Evolutionary conservation across 305 asterid genomes (phyloP), one percentile per base, ranked within the genome.

Genomic region (Fraxinus angustifolia): DNA sequence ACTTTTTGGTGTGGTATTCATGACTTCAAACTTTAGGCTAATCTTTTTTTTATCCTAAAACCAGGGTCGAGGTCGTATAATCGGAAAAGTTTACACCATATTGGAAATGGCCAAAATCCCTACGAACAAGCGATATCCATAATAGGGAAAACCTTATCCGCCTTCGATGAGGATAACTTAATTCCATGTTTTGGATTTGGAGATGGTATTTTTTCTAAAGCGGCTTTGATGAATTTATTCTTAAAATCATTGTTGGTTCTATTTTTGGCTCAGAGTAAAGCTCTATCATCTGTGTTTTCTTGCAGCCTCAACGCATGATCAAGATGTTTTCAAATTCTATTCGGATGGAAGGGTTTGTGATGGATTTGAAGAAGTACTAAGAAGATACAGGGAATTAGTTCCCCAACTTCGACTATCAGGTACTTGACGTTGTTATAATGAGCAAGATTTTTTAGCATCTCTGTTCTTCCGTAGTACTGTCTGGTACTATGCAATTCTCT

Each of bases 131-230:
- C 93, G 1, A 90, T 90, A 79, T 85, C 91, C 73, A 90, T 90
- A 79, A 87, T 90, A 1, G 91, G 92, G 74, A 88, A 87, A 80
- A 90, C 91, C 8, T 75, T 90, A 71, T 88, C 90, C 0, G 79
- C 88, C 33, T 90, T 90, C 53, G 93, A 90, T 35, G 93, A 88
- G 48, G 91, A 90, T 83, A 88, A 88, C 83, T 50, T 89, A 33
- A 87, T 89, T 40, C 92, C 92, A 45, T 89, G 92, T 82, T 89
- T 81, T 35, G 92, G 92, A 56, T 89, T 89, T 11, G 92, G 92
- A 85, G 92, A 89, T 73, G 91, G 92, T 89, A 86, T 8, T 0
- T 56, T n/a, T 50, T 31, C 3, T 42, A 36, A 10, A 5, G 17
- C 12, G 8, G 14, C 6, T 72, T 78, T 16, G 19, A 19, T 71